These are phyloP conservation scores for Aspergillus sp. DNA, from an alignment of 2,329 filamentous ascomycete genomes.

Conservation along the genomic window DNA sequence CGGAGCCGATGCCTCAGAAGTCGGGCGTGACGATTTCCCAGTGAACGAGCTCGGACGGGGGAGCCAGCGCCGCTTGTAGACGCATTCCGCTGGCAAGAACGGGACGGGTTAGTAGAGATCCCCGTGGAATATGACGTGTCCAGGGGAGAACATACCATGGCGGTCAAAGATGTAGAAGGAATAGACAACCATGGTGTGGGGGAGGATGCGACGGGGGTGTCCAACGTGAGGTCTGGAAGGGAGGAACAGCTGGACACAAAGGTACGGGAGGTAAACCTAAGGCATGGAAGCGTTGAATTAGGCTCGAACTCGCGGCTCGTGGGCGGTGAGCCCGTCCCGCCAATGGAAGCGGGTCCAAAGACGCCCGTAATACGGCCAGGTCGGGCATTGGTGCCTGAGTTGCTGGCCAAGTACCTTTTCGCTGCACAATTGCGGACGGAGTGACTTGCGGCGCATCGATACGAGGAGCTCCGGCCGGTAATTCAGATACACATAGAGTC, in stretches of 20 bases:
- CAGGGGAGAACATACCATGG: constrained; percentile 65
- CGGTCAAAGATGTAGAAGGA: constrained; percentile 99
- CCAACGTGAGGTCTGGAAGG: background rate
- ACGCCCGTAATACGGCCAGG: background rate
- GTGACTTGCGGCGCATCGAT: background rate
- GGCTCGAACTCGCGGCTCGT: constrained; percentile 12
- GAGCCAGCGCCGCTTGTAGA: constrained; percentile 89
- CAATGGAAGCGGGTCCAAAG: background rate
- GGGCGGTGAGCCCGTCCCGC: constrained; percentile 14
- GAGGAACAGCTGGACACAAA: background rate
- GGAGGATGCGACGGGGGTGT: constrained; percentile 8
- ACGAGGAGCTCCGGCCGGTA: background rate
- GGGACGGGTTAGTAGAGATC: constrained; percentile 3
- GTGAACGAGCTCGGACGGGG: constrained; percentile 51
- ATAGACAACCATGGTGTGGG: constrained; percentile 77
- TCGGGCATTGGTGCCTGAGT: background rate
- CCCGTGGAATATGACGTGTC: background rate
- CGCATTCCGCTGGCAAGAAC: constrained; percentile 74
- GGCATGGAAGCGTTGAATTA: constrained; percentile 9
- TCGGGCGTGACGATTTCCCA: constrained; percentile 50
- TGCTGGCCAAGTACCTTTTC: background rate
- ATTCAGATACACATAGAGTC: background rate
- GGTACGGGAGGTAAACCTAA: background rate
- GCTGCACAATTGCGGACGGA: background rate
- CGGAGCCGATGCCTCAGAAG: constrained; percentile 48